Percentiles rank a stretch among this genome's conserved stretches.
These are phyloP conservation scores for Caloboletus firmus DNA, from an alignment of 1,284 basidiomycete species.

Conservation along the genomic window DNA sequence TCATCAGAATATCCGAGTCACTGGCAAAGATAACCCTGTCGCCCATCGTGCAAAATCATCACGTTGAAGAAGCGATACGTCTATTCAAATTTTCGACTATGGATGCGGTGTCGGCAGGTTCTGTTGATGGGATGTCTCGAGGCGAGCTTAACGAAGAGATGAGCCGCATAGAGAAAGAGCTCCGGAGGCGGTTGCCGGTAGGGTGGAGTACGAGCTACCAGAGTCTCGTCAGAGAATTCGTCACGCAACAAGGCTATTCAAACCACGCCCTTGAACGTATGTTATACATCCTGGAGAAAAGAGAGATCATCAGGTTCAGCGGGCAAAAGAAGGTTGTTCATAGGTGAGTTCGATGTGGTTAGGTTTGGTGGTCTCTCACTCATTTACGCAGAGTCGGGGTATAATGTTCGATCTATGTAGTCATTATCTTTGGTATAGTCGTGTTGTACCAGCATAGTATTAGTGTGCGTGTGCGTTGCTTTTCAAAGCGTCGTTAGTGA, in stretches of 20 bases:
- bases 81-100: constrained; percentile 99
- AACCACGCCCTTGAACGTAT: constrained; percentile 92
- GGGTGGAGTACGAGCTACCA: constrained; percentile 98
- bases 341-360: constrained; percentile 32
- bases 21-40: constrained; percentile 93
- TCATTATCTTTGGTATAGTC: background rate
- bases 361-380: background rate
- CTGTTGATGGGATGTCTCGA: constrained; percentile 89
- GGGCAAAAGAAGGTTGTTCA: constrained; percentile 57
- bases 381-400: constrained; percentile 32
- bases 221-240: constrained; percentile 93
- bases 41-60: constrained; percentile 84
- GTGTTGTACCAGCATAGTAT: background rate
- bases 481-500: background rate
- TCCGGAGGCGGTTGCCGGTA: constrained; percentile 85
- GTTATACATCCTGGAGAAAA: constrained; percentile 91
- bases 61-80: constrained; percentile 97
- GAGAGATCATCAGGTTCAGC: constrained; percentile 86
- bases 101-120: constrained; percentile 95
- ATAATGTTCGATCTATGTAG: constrained; percentile 3
- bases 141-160: constrained; percentile 96
- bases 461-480: background rate
- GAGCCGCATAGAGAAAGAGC: constrained; percentile 87
- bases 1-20: constrained; percentile 97
- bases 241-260: constrained; percentile 87